Conservation (phyloP, 176 grass and related monocot genomes). For the Elymus sibiricus region DNA sequence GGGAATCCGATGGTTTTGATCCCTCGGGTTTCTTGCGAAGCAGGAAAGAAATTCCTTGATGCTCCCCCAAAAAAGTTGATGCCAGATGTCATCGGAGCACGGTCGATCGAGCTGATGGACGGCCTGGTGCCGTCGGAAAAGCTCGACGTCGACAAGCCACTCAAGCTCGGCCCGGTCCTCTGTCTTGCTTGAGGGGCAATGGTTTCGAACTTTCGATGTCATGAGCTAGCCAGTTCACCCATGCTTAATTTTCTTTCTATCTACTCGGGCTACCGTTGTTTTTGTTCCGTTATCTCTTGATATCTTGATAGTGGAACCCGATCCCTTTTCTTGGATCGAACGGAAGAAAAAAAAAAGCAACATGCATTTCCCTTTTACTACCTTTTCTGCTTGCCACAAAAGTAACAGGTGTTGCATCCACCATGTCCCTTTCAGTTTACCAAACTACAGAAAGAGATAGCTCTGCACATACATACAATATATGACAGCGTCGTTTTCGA, state of each 20-base stretch:
- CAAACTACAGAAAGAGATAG: constrained; percentile 18
- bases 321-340: too few species aligned
- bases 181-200: not conserved
- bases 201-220: too few species aligned
- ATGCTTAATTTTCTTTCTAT: not conserved
- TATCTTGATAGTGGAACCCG: too few species aligned
- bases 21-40: not conserved
- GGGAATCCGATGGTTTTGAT: not conserved
- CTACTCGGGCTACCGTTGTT: too few species aligned
- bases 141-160: not conserved
- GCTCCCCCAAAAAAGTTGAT: not conserved
- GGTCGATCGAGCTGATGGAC: not conserved
- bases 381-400: not conserved
- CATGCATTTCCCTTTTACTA: not conserved
- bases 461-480: constrained; percentile 21
- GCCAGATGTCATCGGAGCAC: not conserved
- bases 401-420: not conserved
- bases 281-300: too few species aligned
- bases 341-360: too few species aligned
- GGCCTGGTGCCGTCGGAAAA: not conserved
- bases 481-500: not conserved
- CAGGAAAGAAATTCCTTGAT: constrained; percentile 10
- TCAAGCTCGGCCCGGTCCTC: not conserved
- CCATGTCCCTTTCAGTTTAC: constrained; percentile 8
- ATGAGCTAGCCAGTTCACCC: not conserved